Base-by-base conservation (phyloP, 768 basidiomycete genomes). In the Mycena belliarum region DNA sequence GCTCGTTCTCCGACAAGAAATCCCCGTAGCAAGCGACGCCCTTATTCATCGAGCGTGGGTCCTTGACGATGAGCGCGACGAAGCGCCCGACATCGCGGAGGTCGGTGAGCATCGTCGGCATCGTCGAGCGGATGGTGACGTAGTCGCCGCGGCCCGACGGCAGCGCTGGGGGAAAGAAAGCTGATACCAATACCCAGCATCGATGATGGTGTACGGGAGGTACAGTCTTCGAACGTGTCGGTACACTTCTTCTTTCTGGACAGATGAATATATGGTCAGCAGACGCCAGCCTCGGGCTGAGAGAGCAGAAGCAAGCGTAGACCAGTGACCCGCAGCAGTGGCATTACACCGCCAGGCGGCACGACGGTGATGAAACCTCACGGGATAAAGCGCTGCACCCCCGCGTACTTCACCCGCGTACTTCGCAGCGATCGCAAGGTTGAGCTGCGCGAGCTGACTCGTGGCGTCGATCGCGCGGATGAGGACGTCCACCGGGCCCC, bases 151-250 rank as follows among this genome's bases (percentile, higher is more conserved):
- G 63, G 5, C 54, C 60, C 10, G 63, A 54, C 9, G 61, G 49
- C 12, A 64, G 46, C 12, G 37, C 43, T 11, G 60, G 58, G 20
- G 58, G 20, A 51, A 57, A 18, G 64, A 48, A 8, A 64, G 16
- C 50, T 72, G 69, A 63, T 65, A 64, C 71, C 72, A 73, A 59
- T 61, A 70, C 6, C 72, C 70, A n/a, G 69, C 68, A 47, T 71
- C 71, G 49, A 73, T 69, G 57, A 70, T 67, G 9, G 72, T 72
- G 50, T 73, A 67, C 1, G 62, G 57, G 4, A 70, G 52, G 35
- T 62, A 66, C 18, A 66, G 54, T 10, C 60, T 62, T 15, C 63
- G 40, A 50, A 72, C 49, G 50, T 66, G 69, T 6, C 68, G 63
- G 29, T 64, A 65, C 21, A 72, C 64, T 8, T 53, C 63, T 5